Percentiles rank a stretch among this genome's conserved stretches.
Evolutionary conservation across 2,329 filamentous ascomycete genomes (phyloP).

Genomic region (Hypoxylon rubiginosum): DNA sequence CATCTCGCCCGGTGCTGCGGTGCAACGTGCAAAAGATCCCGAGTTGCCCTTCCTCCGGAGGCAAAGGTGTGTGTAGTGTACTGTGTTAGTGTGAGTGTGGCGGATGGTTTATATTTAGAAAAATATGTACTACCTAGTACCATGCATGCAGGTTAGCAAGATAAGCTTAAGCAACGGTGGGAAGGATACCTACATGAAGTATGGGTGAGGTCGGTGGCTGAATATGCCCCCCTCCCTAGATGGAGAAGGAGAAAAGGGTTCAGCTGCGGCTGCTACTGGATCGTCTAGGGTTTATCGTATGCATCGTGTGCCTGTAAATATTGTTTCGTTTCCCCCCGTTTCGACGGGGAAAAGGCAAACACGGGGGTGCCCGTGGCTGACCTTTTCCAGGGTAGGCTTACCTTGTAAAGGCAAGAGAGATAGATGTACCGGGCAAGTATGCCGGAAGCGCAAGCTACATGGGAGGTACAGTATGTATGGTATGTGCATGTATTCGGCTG

Average conservation of each 20-base stretch:
- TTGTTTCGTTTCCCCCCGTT: conserved; percentile 38
- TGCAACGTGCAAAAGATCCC: not conserved
- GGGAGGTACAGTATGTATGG: not conserved
- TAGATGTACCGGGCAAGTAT: not conserved
- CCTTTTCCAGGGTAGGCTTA: not conserved
- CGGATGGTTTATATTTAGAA: not conserved
- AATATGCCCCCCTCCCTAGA: too few species aligned
- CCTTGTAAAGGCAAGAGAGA: not conserved
- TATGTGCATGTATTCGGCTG: too few species aligned
- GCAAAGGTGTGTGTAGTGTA: not conserved
- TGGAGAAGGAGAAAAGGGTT: not conserved
- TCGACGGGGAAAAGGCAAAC: conserved; percentile 11
- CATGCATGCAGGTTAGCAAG: not conserved
- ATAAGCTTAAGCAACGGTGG: not conserved
- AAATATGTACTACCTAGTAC: not conserved
- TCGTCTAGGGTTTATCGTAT: conserved; percentile 3
- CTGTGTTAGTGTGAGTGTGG: not conserved
- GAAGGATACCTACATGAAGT: not conserved
- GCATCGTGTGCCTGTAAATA: conserved; percentile 17
- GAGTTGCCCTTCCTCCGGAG: not conserved
- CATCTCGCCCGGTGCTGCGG: not conserved
- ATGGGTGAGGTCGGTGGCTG: not conserved
- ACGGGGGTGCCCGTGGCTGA: conserved; percentile 5
- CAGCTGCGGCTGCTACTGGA: conserved; percentile 1
- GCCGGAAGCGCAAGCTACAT: not conserved